Base-by-base conservation (phyloP, 1,139 yeast genomes). In the Hanseniaspora uvarum region DNA sequence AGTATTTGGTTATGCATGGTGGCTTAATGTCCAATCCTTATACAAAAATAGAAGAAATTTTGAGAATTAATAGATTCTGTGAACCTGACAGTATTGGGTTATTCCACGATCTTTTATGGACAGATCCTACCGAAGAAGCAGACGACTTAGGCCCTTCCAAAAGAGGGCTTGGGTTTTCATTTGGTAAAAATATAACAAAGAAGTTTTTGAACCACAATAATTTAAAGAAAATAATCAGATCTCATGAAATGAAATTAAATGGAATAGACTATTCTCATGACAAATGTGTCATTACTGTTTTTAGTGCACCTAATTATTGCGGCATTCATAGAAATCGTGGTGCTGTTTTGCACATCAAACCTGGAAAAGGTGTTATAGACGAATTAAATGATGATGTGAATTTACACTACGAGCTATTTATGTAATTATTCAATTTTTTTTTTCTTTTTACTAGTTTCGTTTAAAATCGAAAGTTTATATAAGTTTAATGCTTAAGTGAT, bases 241-340 rank as follows among this genome's bases (percentile, higher is more conserved):
- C 96, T 2, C 99, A 92, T 65, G 98, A 92, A 69, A 96, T 92
- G 7, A 76, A 97, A 64, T 83, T 84, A 85, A 81, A 77, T 7
- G 99, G 99, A 50, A 87, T 83, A 56, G 89, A 87, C 59, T 75
- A 75, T 53, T 97, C 92, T 65, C 99, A 92, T 64, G 76, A 83
- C 57, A 95, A 94, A 10, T 76, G 81, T 61, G 77, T 92, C 53
- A 79, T 88, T 56, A 92, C 99, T 0, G 95, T 92, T 23, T 92
- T 92, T 68, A 83, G 94, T 68, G 98, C 99, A 0, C 99, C 99
- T 40, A 89, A 94, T 68, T 92, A 92, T 68, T 89, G 97, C 70
- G 99, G 94, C 65, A 73, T 83, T 18, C 88, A 87, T 55, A 95
- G 95, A 16, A 92, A 92, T 68, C 68, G 78, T 60, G 99, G 97